A percentile compares a stretch with the other conserved stretches of the same genome.
These are phyloP conservation scores for Apostasia ramifera DNA, from an alignment of 106 monocot genomes.

Conservation along the genomic window DNA sequence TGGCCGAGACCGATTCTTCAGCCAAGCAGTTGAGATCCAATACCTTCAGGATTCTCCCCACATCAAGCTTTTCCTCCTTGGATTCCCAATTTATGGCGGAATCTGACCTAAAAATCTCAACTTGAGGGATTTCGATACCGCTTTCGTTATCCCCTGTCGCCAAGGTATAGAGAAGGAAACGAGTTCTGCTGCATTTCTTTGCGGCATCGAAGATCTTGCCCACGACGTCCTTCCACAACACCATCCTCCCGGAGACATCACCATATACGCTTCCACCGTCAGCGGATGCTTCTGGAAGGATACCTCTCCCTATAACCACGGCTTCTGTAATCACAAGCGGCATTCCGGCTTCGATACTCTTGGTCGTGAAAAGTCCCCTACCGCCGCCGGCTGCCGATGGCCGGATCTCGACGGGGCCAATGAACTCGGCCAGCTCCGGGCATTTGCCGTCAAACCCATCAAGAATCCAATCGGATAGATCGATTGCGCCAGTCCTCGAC, in stretches of 20 bases:
- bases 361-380: constrained; percentile 70
- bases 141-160: constrained; percentile 39
- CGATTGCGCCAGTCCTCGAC: constrained; percentile 57
- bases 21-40: constrained; percentile 81
- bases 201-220: constrained; percentile 43
- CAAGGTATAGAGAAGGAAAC: constrained; percentile 41
- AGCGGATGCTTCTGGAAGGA: constrained; percentile 31
- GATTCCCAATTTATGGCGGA: neutral
- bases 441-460: constrained; percentile 39
- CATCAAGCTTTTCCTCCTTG: constrained; percentile 15
- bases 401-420: constrained; percentile 73
- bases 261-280: constrained; percentile 1
- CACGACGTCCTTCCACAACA: constrained; percentile 92
- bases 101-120: constrained; percentile 43
- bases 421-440: constrained; percentile 76
- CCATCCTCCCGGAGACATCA: constrained; percentile 27
- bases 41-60: constrained; percentile 56
- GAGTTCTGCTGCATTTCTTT: constrained; percentile 35
- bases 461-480: constrained; percentile 72
- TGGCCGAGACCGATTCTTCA: constrained; percentile 37
- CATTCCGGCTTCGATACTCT: constrained; percentile 57
- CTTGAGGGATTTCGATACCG: constrained; percentile 39
- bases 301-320: constrained; percentile 53
- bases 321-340: constrained; percentile 64
- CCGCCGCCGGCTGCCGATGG: constrained; percentile 27